phyloP scores from a whole-genome alignment of 345 rosid genomes.

The Hibiscus tridactylites region DNA sequence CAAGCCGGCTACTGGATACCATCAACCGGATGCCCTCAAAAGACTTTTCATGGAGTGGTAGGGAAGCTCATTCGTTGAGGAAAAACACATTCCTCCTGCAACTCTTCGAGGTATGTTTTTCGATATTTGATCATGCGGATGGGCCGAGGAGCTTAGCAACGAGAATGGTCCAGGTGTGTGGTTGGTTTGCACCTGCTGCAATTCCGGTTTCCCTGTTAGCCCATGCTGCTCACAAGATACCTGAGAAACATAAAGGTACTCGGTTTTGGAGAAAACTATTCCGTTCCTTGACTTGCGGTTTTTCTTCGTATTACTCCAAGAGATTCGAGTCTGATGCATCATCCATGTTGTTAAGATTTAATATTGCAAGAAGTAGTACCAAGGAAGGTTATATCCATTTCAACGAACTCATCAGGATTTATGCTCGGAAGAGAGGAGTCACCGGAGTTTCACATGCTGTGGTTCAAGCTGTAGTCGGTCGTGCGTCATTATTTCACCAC shows the following conservation, averaged over 20 bases:
- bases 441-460: slow-evolving; percentile 46
- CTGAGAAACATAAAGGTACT: slow-evolving; percentile 54
- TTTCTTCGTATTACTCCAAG: slow-evolving; percentile 47
- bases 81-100: slow-evolving; percentile 63
- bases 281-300: slow-evolving; percentile 62
- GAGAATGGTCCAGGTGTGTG: slow-evolving; percentile 79
- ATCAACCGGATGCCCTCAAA: slow-evolving; percentile 72
- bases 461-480: slow-evolving; percentile 65
- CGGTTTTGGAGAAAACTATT: slow-evolving; percentile 48
- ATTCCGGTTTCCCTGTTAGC: slow-evolving; percentile 61
- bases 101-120: slow-evolving; percentile 91
- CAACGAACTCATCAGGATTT: slow-evolving; percentile 61
- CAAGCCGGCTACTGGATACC: slow-evolving; percentile 82
- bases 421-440: slow-evolving; percentile 47
- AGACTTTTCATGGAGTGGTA: slow-evolving; percentile 56
- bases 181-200: slow-evolving; percentile 89
- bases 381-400: slow-evolving; percentile 55
- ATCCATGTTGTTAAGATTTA: slow-evolving; percentile 76
- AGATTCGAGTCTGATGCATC: slow-evolving; percentile 72
- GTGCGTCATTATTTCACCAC: slow-evolving; percentile 48
- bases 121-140: slow-evolving; percentile 90
- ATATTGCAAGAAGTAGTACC: slow-evolving; percentile 60
- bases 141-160: slow-evolving; percentile 90
- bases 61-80: slow-evolving; percentile 40
- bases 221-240: slow-evolving; percentile 69